Evolutionary conservation across 163 green algal genomes (phyloP).

Genomic region (Chloroidium sp.): DNA sequence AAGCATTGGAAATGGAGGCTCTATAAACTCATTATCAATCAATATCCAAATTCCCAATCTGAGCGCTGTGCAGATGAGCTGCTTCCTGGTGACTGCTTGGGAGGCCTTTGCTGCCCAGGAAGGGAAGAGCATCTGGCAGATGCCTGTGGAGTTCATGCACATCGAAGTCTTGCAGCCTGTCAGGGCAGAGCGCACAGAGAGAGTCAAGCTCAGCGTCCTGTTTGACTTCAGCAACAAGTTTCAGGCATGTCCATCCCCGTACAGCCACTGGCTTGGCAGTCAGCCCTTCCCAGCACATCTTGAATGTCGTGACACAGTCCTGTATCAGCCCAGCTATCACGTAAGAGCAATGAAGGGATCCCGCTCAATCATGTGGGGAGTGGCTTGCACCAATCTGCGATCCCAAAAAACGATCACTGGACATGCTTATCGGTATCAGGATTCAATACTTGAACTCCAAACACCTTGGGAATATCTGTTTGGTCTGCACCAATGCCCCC

Average conservation of each 20-base stretch:
- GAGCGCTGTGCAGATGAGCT: neutral
- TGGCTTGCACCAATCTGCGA: neutral
- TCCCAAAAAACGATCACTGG: neutral
- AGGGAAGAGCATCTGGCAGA: conserved; percentile 2
- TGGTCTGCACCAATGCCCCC: too few species aligned
- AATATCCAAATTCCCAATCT: neutral
- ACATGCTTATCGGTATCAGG: neutral
- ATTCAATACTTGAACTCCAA: too few species aligned
- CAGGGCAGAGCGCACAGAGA: neutral
- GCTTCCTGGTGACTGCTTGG: conserved; percentile 11
- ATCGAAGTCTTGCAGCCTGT: neutral
- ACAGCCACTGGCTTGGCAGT: too few species aligned
- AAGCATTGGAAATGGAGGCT: neutral
- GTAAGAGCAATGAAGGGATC: too few species aligned
- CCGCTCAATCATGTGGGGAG: neutral
- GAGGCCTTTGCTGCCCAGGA: conserved; percentile 5
- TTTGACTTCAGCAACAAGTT: neutral
- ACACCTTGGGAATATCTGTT: too few species aligned
- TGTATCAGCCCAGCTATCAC: too few species aligned
- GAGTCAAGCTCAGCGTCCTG: neutral
- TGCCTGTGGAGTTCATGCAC: neutral
- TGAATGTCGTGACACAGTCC: too few species aligned
- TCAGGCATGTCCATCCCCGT: neutral
- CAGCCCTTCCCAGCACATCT: too few species aligned
- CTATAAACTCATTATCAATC: neutral